Evolutionary conservation across 192 early-diverging fungal species (phyloP).

Genomic region (Coemansia reversa): DNA sequence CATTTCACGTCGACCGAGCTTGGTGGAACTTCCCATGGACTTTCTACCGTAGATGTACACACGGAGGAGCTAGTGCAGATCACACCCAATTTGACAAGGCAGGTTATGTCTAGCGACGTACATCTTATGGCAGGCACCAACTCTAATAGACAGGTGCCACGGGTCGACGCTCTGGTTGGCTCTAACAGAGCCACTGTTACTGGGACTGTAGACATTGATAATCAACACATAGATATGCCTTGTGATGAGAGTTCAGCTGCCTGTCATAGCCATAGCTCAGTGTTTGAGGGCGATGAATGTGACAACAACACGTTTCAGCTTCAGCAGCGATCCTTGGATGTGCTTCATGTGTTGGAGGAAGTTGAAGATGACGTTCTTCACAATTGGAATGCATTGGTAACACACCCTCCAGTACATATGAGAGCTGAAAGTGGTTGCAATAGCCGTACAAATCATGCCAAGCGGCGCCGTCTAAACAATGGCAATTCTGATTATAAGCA

Average conservation of each 20-base stretch:
- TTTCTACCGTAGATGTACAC: constrained; percentile 13
- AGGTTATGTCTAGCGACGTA: background rate
- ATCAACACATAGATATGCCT: background rate
- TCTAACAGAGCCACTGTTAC: background rate
- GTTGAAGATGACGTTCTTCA: constrained; percentile 11
- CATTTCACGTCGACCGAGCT: constrained; percentile 10
- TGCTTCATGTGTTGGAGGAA: constrained; percentile 4
- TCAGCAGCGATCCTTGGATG: background rate
- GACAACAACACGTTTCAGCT: background rate
- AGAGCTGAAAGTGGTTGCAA: background rate
- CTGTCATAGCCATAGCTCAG: background rate
- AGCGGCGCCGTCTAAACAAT: constrained; percentile 1
- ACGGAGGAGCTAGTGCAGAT: constrained; percentile 5
- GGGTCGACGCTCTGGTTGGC: background rate
- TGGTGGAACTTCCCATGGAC: background rate
- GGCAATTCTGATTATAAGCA: background rate
- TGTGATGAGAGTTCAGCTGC: background rate
- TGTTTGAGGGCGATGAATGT: background rate
- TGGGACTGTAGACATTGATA: background rate
- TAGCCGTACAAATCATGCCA: background rate
- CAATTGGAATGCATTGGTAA: constrained; percentile 1
- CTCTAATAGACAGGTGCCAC: background rate
- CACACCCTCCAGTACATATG: background rate
- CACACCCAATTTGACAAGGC: background rate
- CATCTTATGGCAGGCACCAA: background rate